phyloP scores from a whole-genome alignment of 768 basidiomycete species.

The Suillus subluteus region DNA sequence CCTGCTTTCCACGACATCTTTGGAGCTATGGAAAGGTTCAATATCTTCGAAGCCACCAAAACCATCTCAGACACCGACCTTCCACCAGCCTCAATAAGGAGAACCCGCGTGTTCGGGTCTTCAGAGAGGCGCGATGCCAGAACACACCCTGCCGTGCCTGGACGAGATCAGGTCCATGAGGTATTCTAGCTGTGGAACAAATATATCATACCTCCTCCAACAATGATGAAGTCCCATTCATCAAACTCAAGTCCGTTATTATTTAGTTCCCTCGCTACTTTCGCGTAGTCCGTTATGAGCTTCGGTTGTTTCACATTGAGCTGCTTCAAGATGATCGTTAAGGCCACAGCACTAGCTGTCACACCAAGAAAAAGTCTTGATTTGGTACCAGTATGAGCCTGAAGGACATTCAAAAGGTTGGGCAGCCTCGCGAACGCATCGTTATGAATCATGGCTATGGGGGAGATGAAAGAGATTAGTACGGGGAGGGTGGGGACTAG shows the following conservation, averaged over 20 bases:
- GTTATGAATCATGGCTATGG: neutral
- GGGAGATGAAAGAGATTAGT: neutral
- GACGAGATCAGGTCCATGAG: neutral
- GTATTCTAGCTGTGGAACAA: too few species aligned
- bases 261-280: slow-evolving; percentile 15
- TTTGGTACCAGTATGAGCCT: neutral
- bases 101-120: slow-evolving; percentile 36
- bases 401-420: slow-evolving; percentile 6
- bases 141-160: slow-evolving; percentile 49
- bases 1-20: slow-evolving; percentile 41
- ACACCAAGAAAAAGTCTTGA: neutral
- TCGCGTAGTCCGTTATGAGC: slow-evolving; percentile 17
- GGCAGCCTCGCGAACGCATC: neutral
- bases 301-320: slow-evolving; percentile 1
- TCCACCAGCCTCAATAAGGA: slow-evolving; percentile 42
- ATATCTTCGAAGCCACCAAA: neutral
- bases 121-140: slow-evolving; percentile 49
- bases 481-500: neutral
- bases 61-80: slow-evolving; percentile 44
- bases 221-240: slow-evolving; percentile 54
- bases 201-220: slow-evolving; percentile 52
- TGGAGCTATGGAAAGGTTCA: slow-evolving; percentile 41
- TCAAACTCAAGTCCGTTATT: slow-evolving; percentile 15
- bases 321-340: slow-evolving; percentile 14
- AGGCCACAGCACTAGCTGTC: slow-evolving; percentile 9